These are phyloP conservation scores for Podospora australis DNA, from an alignment of 495 filamentous ascomycete species.

Conservation along the genomic window DNA sequence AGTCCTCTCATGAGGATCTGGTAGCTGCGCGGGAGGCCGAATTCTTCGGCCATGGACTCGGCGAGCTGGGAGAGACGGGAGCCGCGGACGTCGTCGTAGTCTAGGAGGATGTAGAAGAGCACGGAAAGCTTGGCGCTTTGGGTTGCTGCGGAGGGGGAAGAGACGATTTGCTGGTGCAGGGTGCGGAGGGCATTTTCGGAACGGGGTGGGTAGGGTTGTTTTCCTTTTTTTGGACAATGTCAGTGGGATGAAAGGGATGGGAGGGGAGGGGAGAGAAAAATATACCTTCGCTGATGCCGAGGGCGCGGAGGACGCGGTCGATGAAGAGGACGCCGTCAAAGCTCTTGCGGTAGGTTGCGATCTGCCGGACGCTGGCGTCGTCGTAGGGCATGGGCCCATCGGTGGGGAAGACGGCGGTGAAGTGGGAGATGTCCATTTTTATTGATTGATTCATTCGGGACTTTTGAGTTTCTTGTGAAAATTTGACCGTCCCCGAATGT, in stretches of 20 bases:
- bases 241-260: background rate
- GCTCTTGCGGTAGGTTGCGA: conserved; percentile 54
- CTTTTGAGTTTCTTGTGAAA: background rate
- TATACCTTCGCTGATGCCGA: conserved; percentile 61
- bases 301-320: conserved; percentile 62
- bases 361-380: conserved; percentile 47
- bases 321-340: conserved; percentile 66
- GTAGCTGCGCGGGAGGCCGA: conserved; percentile 55
- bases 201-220: conserved; percentile 63
- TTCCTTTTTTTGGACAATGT: conserved; percentile 29
- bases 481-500: background rate
- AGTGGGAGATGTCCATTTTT: conserved; percentile 38
- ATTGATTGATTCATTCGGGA: too few species aligned
- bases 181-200: conserved; percentile 55
- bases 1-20: conserved; percentile 70
- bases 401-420: conserved; percentile 57
- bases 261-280: background rate
- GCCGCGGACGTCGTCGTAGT: conserved; percentile 49
- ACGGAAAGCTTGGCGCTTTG: conserved; percentile 70
- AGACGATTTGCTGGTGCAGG: conserved; percentile 55
- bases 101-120: conserved; percentile 74
- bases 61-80: conserved; percentile 43
- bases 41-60: conserved; percentile 44
- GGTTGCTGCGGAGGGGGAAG: conserved; percentile 47
- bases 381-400: conserved; percentile 58